Base-by-base conservation (phyloP, 2,329 filamentous ascomycete genomes). In the Cercospora janseana region DNA sequence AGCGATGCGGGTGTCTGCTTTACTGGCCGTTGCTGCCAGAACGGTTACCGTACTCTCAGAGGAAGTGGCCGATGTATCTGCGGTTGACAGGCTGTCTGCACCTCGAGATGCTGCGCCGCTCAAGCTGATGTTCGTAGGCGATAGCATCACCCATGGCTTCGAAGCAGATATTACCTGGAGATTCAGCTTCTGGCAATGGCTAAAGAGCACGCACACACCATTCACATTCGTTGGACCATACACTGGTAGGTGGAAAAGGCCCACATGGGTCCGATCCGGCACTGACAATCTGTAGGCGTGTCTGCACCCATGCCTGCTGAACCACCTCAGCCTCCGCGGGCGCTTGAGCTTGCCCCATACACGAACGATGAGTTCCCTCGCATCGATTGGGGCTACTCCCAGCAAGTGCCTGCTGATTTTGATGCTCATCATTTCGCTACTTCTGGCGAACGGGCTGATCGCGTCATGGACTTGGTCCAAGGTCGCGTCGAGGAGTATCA, bases 81-180 rank as follows among this genome's bases (percentile, higher is more conserved):
- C 18, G 8, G 3, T 13, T 12, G 29, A 16, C 20, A 23, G 18
- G 13, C 20, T 23, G 12, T 13, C 35, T 9, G 1, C 28, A 18
- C n/a, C 6, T 3, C 7, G 18, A n/a, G 32, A 38, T 16, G 28
- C 23, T 3, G 21, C 10, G n/a, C 43, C 49, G 5, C 35, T 46
- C 16, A 56, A 47, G 41, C 34, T 60, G 12, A 59, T 62, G 51
- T 52, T 61, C 16, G 51, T 56, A 13, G 60, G 60, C 31, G 58
- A 62, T 40, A 57, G 52, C 21, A 62, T 62, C 23, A 61, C 58
- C 18, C 58, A 61, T 16, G 60, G 58, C 24, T 35, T 53, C 18
- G 69, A 73, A 49, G 70, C 68, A 23, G 71, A 74, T 52, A 70
- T 62, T 44, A 74, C 71, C 7, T 74, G 72, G 72, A 64, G 72